Percentiles rank a stretch among this genome's conserved stretches.
Conservation (phyloP, 441 rosid genomes). For the Erodium chrysanthum region DNA sequence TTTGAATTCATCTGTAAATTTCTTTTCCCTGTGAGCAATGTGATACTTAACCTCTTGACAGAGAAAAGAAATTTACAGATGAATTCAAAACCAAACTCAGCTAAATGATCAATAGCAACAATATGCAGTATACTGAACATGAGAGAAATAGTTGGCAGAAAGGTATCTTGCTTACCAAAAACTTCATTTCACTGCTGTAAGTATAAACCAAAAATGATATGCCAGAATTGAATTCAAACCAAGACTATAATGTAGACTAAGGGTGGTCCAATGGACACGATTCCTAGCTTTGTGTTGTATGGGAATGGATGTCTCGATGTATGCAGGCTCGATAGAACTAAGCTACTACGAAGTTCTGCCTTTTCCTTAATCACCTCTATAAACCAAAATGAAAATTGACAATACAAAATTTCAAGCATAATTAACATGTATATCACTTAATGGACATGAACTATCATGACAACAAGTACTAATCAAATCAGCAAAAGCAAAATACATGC, state of each 20-base stretch:
- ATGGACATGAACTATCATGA: background rate
- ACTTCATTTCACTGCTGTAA: background rate
- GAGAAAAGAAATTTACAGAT: too few relatives aligned
- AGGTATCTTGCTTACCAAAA: background rate
- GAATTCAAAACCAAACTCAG: too few relatives aligned
- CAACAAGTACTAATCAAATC: background rate
- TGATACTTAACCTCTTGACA: background rate
- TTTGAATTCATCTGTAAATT: background rate
- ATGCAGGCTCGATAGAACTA: background rate
- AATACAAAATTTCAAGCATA: slow-evolving; percentile 21
- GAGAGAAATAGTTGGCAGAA: background rate
- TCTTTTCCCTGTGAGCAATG: background rate
- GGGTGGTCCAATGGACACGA: background rate
- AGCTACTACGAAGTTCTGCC: background rate
- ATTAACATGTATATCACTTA: background rate
- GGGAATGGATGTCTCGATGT: background rate
- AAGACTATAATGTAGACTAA: background rate
- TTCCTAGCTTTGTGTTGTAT: background rate
- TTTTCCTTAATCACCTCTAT: slow-evolving; percentile 7
- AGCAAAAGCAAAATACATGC: background rate
- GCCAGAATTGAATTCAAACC: background rate
- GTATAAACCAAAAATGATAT: slow-evolving; percentile 7
- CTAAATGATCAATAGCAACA: background rate
- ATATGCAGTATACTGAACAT: background rate
- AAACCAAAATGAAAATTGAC: slow-evolving; percentile 39